A percentile compares a stretch with the other conserved stretches of the same genome.
These are phyloP conservation scores for Leonotis leonurus DNA, from an alignment of 257 asterid genomes.

Conservation along the genomic window DNA sequence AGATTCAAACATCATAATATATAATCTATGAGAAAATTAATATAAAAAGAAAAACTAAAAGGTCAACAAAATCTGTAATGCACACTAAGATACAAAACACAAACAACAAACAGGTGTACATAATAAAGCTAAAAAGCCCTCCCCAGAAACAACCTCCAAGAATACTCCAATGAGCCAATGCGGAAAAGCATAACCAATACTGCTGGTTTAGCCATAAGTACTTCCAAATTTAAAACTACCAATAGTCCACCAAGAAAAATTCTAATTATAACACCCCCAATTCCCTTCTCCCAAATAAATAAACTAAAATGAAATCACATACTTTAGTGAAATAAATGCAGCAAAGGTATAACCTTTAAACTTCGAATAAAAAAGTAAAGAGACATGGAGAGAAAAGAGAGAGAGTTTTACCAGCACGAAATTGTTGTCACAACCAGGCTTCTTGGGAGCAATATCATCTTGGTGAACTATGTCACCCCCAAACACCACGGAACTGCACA, in stretches of 20 bases:
- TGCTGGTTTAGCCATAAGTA: conserved; percentile 3
- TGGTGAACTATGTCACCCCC: conserved; percentile 87
- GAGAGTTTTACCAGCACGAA: conserved; percentile 59
- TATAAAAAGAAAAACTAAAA: neutral
- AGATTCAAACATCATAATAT: conserved; percentile 10
- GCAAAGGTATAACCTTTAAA: conserved; percentile 9
- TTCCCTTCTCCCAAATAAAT: neutral
- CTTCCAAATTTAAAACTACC: conserved; percentile 6
- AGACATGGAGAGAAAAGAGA: neutral
- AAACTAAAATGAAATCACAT: neutral
- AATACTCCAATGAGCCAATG: neutral
- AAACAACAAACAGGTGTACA: neutral
- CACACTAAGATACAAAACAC: conserved; percentile 6
- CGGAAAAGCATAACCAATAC: neutral
- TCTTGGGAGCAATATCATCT: conserved; percentile 70
- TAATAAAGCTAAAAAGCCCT: conserved; percentile 12
- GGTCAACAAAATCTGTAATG: neutral
- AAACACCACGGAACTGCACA: conserved; percentile 35
- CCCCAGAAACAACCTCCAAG: conserved; percentile 14
- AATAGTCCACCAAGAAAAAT: conserved; percentile 1
- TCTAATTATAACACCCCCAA: neutral
- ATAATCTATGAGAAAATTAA: neutral
- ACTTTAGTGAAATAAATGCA: neutral
- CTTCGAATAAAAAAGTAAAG: neutral
- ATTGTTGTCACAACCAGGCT: conserved; percentile 76